Percentiles rank a stretch among this genome's conserved stretches.
Conservation (phyloP, 1,284 basidiomycete species). For the Trametes hirsuta region DNA sequence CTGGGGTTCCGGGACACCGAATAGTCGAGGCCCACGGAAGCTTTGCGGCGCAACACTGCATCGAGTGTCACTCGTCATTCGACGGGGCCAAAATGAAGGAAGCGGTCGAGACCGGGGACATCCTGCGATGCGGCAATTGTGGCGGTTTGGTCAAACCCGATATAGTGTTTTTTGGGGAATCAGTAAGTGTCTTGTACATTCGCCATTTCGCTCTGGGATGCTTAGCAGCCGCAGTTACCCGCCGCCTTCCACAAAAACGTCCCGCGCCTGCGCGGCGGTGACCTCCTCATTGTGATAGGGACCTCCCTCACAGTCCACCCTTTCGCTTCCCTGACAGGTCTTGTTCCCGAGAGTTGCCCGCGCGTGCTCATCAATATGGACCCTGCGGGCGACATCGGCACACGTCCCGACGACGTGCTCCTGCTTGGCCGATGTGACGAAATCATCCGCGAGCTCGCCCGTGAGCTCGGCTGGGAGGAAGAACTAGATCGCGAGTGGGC, state of each 20-base stretch:
- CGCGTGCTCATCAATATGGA: slow-evolving; percentile 76
- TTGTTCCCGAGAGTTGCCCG: slow-evolving; percentile 55
- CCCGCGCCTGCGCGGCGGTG: slow-evolving; percentile 59
- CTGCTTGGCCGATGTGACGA: slow-evolving; percentile 73
- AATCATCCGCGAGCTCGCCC: slow-evolving; percentile 57
- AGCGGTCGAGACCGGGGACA: slow-evolving; percentile 57
- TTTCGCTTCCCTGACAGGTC: slow-evolving; percentile 66
- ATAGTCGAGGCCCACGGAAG: slow-evolving; percentile 96
- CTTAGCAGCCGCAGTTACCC: slow-evolving; percentile 54
- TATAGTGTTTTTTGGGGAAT: slow-evolving; percentile 95
- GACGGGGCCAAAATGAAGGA: slow-evolving; percentile 71
- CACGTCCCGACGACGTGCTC: slow-evolving; percentile 58
- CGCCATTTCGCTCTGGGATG: background rate
- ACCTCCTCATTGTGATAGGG: slow-evolving; percentile 91
- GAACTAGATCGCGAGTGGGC: slow-evolving; percentile 64
- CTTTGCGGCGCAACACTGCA: slow-evolving; percentile 83
- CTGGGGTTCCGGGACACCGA: slow-evolving; percentile 73
- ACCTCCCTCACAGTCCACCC: slow-evolving; percentile 87
- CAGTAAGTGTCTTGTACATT: slow-evolving; percentile 44
- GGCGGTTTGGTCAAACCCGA: slow-evolving; percentile 85
- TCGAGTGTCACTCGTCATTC: slow-evolving; percentile 65
- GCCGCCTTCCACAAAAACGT: slow-evolving; percentile 54
- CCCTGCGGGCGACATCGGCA: slow-evolving; percentile 62
- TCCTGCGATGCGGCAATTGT: slow-evolving; percentile 70
- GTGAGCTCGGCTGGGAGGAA: slow-evolving; percentile 69